Evolutionary conservation across 768 basidiomycete genomes (phyloP).

Genomic region (Russula sp.): DNA sequence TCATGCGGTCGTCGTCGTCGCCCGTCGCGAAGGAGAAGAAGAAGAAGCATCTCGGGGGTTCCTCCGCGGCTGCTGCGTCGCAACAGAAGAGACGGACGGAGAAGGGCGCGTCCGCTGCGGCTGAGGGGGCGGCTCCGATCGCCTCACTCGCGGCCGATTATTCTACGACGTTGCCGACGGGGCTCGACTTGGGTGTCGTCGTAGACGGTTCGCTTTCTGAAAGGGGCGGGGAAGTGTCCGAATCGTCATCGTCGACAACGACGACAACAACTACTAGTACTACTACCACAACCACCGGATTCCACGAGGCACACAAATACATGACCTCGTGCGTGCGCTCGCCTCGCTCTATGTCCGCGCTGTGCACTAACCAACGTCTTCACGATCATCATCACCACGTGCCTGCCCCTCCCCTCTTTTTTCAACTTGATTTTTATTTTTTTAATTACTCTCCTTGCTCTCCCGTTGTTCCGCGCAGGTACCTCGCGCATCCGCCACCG

Average conservation of each 20-base stretch:
- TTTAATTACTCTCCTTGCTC: background rate
- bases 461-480: constrained; percentile 31
- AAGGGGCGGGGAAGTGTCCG: constrained; percentile 28
- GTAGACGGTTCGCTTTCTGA: constrained; percentile 49
- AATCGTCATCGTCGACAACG: constrained; percentile 9
- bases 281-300: constrained; percentile 29
- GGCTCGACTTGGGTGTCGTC: constrained; percentile 38
- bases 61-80: background rate
- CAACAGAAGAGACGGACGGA: background rate
- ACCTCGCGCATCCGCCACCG: constrained; percentile 44
- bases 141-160: background rate
- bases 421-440: background rate
- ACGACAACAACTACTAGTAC: background rate
- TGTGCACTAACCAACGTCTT: background rate
- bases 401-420: constrained; percentile 9
- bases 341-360: background rate
- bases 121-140: background rate
- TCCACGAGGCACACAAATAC: constrained; percentile 53
- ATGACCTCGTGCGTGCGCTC: constrained; percentile 50
- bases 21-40: background rate
- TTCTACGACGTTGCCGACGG: constrained; percentile 12
- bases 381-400: background rate
- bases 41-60: background rate
- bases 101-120: background rate
- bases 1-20: background rate